Percentiles rank a stretch among this genome's conserved stretches.
These are phyloP conservation scores for Candida fluviatilis DNA, from an alignment of 805 yeast species.

Conservation along the genomic window DNA sequence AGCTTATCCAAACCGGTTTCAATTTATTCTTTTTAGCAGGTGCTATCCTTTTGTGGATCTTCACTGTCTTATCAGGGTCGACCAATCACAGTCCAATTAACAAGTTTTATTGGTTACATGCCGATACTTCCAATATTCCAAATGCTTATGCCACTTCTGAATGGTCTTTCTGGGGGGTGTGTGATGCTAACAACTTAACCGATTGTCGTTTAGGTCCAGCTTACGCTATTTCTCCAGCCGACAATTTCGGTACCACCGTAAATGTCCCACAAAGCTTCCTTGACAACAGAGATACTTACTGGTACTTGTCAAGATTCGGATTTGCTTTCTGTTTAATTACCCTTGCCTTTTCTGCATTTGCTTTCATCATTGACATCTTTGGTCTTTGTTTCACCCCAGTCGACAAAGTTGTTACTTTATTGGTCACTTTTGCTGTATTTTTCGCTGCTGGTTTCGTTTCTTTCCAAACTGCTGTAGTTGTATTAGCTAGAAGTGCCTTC, in stretches of 20 bases:
- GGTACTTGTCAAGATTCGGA: constrained; percentile 61
- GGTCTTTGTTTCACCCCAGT: constrained; percentile 54
- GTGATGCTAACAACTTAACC: constrained; percentile 56
- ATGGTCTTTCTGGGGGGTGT: constrained; percentile 82
- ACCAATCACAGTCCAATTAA: constrained; percentile 54
- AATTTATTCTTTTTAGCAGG: constrained; percentile 41
- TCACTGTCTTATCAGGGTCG: constrained; percentile 67
- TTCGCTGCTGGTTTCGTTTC: constrained; percentile 62
- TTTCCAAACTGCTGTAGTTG: constrained; percentile 71
- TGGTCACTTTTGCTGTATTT: constrained; percentile 48
- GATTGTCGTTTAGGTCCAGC: constrained; percentile 59
- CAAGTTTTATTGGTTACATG: constrained; percentile 75
- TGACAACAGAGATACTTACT: constrained; percentile 52
- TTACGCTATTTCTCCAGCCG: constrained; percentile 78
- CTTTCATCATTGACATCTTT: constrained; percentile 52
- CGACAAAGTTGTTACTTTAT: constrained; percentile 50
- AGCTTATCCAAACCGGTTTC: constrained; percentile 24
- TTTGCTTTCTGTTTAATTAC: constrained; percentile 61
- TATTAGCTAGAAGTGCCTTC: constrained; percentile 73
- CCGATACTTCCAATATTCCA: constrained; percentile 57
- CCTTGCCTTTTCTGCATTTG: constrained; percentile 57
- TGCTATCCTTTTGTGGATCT: constrained; percentile 40
- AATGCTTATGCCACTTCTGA: constrained; percentile 51
- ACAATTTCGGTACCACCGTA: constrained; percentile 55
- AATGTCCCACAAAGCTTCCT: constrained; percentile 54